Percentiles rank a stretch among this genome's conserved stretches.
Evolutionary conservation across 2,329 filamentous ascomycete species (phyloP).

Genomic region (Atkinsonella hypoxylon): DNA sequence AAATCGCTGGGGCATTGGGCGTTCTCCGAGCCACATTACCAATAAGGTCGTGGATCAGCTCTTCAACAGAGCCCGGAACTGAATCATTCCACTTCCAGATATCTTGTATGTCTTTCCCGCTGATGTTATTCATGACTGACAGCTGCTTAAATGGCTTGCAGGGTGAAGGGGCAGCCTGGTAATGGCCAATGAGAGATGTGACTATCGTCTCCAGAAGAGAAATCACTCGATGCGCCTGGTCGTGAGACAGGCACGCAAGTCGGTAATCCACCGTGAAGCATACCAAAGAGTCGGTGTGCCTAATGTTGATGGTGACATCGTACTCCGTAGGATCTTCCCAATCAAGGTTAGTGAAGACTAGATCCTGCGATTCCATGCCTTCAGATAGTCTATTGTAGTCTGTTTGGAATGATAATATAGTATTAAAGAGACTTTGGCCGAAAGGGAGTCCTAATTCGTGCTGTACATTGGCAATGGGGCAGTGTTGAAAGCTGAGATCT

Average conservation of each 20-base stretch:
- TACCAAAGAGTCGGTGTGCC: not conserved
- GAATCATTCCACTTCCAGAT: slow-evolving; percentile 1
- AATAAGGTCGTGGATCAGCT: not conserved
- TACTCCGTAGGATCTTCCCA: slow-evolving; percentile 15
- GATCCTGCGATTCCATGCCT: not conserved
- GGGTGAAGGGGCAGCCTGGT: not conserved
- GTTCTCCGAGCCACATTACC: not conserved
- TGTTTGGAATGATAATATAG: slow-evolving; percentile 19
- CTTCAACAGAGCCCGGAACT: not conserved
- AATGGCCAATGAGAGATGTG: not conserved
- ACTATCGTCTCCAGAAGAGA: slow-evolving; percentile 3
- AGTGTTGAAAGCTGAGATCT: slow-evolving; percentile 35
- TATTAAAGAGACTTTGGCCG: slow-evolving; percentile 18
- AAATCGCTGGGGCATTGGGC: slow-evolving; percentile 1
- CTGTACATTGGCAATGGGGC: slow-evolving; percentile 35
- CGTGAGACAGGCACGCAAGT: not conserved
- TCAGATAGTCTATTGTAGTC: not conserved
- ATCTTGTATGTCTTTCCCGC: not conserved
- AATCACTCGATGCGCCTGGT: not conserved
- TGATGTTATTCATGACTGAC: not conserved
- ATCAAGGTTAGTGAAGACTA: slow-evolving; percentile 4
- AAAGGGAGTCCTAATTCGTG: slow-evolving; percentile 15
- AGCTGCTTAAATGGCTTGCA: not conserved
- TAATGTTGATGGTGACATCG: slow-evolving; percentile 13
- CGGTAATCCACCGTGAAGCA: slow-evolving; percentile 2